Percentiles rank a stretch among this genome's conserved stretches.
Conservation (phyloP, 1,284 basidiomycete species). For the Tylopilus sp. region DNA sequence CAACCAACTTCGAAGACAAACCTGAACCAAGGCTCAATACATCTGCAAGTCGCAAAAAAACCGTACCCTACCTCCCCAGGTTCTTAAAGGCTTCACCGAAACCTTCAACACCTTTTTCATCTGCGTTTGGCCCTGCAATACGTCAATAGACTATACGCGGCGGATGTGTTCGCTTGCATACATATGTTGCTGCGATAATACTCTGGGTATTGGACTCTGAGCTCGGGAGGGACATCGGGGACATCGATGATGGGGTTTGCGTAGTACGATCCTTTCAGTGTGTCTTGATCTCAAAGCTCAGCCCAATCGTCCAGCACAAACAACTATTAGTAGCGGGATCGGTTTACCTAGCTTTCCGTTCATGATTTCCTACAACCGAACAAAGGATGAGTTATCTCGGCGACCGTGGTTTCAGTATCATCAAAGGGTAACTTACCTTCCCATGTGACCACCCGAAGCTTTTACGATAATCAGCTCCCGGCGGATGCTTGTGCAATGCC, state of each 20-base stretch:
- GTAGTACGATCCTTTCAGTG: constrained; percentile 87
- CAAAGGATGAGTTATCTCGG: neutral
- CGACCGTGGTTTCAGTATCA: neutral
- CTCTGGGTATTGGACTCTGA: constrained; percentile 61
- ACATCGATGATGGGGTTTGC: constrained; percentile 76
- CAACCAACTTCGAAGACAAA: constrained; percentile 79
- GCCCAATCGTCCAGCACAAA: neutral
- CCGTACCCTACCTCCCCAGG: constrained; percentile 54
- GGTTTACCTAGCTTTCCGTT: constrained; percentile 76
- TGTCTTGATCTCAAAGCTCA: constrained; percentile 45
- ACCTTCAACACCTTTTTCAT: constrained; percentile 59
- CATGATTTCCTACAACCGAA: constrained; percentile 74
- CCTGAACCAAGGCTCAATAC: constrained; percentile 32
- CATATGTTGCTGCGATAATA: constrained; percentile 78
- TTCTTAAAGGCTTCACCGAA: constrained; percentile 85
- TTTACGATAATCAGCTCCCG: constrained; percentile 8
- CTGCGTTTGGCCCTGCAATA: constrained; percentile 59
- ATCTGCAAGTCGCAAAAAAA: neutral
- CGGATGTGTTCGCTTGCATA: constrained; percentile 30
- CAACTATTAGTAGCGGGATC: neutral
- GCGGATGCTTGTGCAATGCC: neutral
- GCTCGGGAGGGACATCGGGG: constrained; percentile 52
- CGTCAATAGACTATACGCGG: neutral
- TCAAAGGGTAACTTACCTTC: constrained; percentile 49
- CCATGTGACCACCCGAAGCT: constrained; percentile 94